These are phyloP conservation scores for Cercospora brassicicola DNA, from an alignment of 2,329 filamentous ascomycete genomes.

Conservation along the genomic window DNA sequence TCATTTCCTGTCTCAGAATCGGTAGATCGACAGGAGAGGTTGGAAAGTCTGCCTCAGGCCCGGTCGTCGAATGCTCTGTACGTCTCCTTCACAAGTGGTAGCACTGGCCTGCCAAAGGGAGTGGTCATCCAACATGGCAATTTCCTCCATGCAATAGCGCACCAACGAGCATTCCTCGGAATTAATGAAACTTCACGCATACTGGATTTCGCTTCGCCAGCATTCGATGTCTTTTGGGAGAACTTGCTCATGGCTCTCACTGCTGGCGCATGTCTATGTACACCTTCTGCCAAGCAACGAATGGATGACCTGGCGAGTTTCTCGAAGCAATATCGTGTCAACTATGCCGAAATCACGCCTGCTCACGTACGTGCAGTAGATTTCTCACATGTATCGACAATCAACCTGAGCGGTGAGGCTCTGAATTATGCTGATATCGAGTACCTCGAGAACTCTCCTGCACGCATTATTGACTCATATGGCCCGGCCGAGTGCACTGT, in stretches of 20 bases:
- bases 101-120: conserved; percentile 22
- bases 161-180: conserved; percentile 4
- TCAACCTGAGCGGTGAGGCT: conserved; percentile 22
- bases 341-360: conserved; percentile 20
- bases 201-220: conserved; percentile 20
- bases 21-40: background rate
- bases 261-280: conserved; percentile 24
- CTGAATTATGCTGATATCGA: conserved; percentile 14
- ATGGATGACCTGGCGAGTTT: conserved; percentile 5
- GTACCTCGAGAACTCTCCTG: conserved; percentile 13
- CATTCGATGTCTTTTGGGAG: conserved; percentile 22
- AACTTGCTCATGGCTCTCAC: conserved; percentile 20
- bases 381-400: conserved; percentile 10
- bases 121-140: conserved; percentile 15
- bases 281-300: background rate
- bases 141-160: conserved; percentile 7
- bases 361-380: conserved; percentile 12
- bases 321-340: conserved; percentile 6
- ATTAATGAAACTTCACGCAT: conserved; percentile 11
- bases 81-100: conserved; percentile 20
- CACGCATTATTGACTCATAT: conserved; percentile 46
- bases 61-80: conserved; percentile 10
- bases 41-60: background rate
- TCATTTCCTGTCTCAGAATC: background rate
- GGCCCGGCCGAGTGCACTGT: conserved; percentile 44